These are phyloP conservation scores for Suhomyces kunorum DNA, from an alignment of 1,139 yeast genomes.

Conservation along the genomic window DNA sequence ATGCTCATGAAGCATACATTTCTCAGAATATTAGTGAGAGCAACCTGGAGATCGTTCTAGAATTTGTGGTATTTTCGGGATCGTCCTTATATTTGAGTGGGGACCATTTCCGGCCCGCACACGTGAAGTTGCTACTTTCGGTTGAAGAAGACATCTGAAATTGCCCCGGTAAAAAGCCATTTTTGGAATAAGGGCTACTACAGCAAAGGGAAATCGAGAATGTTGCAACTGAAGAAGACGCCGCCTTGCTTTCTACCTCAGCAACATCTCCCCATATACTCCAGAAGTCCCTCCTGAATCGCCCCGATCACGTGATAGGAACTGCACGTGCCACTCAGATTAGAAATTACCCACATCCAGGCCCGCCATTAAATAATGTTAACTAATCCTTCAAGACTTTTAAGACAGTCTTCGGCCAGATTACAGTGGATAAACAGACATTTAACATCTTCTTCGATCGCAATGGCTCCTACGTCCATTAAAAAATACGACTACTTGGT, in stretches of 20 bases:
- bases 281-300: background rate
- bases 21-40: too few species aligned
- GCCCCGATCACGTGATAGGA: background rate
- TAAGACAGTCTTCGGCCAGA: constrained; percentile 8
- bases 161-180: too few species aligned
- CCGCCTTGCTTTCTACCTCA: too few species aligned
- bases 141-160: too few species aligned
- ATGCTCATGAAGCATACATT: too few species aligned
- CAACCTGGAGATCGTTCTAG: too few species aligned
- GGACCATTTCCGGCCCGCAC: background rate
- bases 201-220: background rate
- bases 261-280: too few species aligned
- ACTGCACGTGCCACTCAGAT: constrained; percentile 4
- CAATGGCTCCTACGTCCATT: constrained; percentile 53
- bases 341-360: constrained; percentile 8
- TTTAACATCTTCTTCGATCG: constrained; percentile 23
- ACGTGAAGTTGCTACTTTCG: background rate
- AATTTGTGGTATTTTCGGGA: too few species aligned
- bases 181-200: background rate
- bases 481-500: constrained; percentile 86
- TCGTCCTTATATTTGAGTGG: too few species aligned
- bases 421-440: constrained; percentile 25
- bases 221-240: background rate
- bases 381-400: constrained; percentile 12
- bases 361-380: constrained; percentile 11